Evolutionary conservation across 805 yeast species (phyloP), one percentile per base, ranked within the genome.

Genomic region (Cyberlindnera petersonii): DNA sequence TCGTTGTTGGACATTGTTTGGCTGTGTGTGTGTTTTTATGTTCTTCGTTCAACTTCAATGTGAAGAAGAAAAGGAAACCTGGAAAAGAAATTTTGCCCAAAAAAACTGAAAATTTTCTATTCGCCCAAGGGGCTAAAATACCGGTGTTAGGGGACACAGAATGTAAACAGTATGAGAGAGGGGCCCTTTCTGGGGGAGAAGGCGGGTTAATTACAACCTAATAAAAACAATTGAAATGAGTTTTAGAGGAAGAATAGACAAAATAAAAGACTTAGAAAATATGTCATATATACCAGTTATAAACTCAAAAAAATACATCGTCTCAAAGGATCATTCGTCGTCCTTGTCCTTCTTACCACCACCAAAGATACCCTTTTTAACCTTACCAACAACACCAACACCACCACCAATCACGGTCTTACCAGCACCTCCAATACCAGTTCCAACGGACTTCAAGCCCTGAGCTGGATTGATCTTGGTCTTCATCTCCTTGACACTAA

Each of bases 361-460:
- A 24, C 71, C 71, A 44, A 70, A 65, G 37, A 72, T 56, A 26
- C 68, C 60, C 18, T 62, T 64, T 35, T 63, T 66, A 22, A 64
- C 59, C 40, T 61, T 64, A 15, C 70, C 68, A 33, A 64, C 69
- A 22, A 71, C 65, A n/a, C 70, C 71, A 16, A 64, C 63, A 31
- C 69, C 71, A 26, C 74, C 71, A 22, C 68, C 69, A 35, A 68
- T 62, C 14, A 68, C 67, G 6, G 63, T 52, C 18, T 66, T 61
- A 35, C 72, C 69, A 13, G 60, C 75, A 8, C 68, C 61, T 36
- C 70, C 71, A 14, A 64, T 37, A 17, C 79, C 82, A 30, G 71
- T 67, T 13, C 75, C 75, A 38, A 70, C 60, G 8, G 69, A 68
- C 43, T 75, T 77, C 38, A 72, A 69, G 15, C 82, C 82, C 19